phyloP scores from a whole-genome alignment of 345 rosid genomes.

The Anacardium occidentale region DNA sequence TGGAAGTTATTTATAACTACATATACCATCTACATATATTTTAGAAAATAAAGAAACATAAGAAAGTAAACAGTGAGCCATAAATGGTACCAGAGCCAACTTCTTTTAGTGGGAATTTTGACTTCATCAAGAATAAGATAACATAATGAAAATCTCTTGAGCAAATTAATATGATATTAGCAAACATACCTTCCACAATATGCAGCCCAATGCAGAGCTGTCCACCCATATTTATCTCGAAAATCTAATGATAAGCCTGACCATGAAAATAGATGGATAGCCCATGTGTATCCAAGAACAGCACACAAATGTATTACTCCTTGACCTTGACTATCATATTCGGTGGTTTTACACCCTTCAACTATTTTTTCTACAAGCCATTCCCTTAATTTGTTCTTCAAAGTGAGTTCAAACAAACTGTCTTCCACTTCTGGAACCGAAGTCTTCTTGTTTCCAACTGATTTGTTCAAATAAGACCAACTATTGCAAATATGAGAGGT shows the following conservation, averaged over 20 bases:
- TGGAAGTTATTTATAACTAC: background rate
- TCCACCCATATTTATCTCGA: constrained; percentile 95
- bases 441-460: constrained; percentile 45
- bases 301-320: constrained; percentile 93
- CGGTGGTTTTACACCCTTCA: constrained; percentile 56
- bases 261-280: constrained; percentile 63
- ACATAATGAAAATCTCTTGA: background rate
- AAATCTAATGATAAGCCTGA: constrained; percentile 75
- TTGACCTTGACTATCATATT: constrained; percentile 70
- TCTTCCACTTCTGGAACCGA: constrained; percentile 65
- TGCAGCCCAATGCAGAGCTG: constrained; percentile 99
- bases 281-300: constrained; percentile 87
- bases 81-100: background rate
- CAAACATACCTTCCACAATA: constrained; percentile 62
- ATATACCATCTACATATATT: background rate
- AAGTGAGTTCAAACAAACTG: constrained; percentile 56
- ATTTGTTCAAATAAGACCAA: constrained; percentile 69
- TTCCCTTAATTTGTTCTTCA: constrained; percentile 73
- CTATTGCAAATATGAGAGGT: constrained; percentile 51
- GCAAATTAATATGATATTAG: constrained; percentile 3
- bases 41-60: background rate
- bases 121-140: background rate
- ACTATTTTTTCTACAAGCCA: constrained; percentile 86
- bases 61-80: background rate
- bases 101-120: background rate